phyloP scores from a whole-genome alignment of 2,329 filamentous ascomycete genomes.

The Scopulariopsis brevicaulis region DNA sequence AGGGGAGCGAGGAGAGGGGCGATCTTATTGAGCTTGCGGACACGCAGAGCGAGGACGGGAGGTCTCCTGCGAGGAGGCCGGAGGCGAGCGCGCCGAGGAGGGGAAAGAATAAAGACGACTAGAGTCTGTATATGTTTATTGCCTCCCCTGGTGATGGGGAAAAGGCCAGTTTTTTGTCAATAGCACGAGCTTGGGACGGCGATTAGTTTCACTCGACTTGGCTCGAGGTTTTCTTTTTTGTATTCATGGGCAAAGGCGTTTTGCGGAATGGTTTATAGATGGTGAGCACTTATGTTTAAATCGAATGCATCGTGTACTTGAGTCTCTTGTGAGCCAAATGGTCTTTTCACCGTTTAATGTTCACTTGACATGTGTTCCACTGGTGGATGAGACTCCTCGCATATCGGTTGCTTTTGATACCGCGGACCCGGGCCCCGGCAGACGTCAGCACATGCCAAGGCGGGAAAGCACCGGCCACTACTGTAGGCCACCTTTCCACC shows the following conservation, averaged over 20 bases:
- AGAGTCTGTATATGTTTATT: background rate
- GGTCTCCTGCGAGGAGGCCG: background rate
- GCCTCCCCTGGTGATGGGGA: background rate
- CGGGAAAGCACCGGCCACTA: background rate
- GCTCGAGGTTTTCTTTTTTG: background rate
- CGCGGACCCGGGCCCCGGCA: background rate
- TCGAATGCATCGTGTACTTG: background rate
- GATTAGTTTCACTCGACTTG: background rate
- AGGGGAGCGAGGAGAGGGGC: slow-evolving; percentile 28
- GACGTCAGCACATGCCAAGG: background rate
- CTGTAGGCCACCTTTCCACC: background rate
- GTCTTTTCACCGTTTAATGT: background rate
- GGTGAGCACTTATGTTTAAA: background rate
- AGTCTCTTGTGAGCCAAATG: background rate
- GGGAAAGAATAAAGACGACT: slow-evolving; percentile 3
- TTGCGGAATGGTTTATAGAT: background rate
- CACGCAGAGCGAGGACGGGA: slow-evolving; percentile 42
- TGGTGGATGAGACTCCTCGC: no score
- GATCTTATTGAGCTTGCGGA: slow-evolving; percentile 67
- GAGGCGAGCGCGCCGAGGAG: background rate
- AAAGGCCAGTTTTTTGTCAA: background rate
- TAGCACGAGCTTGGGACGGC: background rate
- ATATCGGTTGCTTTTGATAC: no score
- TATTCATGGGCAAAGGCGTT: background rate
- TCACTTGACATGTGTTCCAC: background rate